Percentiles rank a stretch among this genome's conserved stretches.
phyloP scores from a whole-genome alignment of 1,284 basidiomycete species.

The Naganishia liquefaciens region DNA sequence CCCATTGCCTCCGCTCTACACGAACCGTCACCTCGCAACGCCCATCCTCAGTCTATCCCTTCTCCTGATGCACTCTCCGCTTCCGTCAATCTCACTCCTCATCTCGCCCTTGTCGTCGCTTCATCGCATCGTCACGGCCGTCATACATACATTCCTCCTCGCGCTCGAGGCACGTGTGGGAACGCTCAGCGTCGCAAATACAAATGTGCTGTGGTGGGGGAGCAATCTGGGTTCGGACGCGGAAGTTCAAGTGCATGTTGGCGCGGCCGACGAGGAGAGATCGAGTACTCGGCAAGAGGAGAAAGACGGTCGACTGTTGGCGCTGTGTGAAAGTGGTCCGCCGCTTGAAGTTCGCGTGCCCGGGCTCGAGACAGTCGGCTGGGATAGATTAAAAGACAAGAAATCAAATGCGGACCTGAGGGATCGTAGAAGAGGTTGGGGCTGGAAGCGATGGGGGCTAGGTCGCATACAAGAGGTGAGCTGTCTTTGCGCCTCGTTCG shows the following conservation, averaged over 20 bases:
- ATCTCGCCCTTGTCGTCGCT: conserved; percentile 55
- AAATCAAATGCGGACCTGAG: conserved; percentile 40
- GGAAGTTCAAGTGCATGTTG: conserved; percentile 30
- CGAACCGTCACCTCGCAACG: conserved; percentile 46
- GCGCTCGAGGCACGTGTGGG: conserved; percentile 45
- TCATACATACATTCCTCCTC: conserved; percentile 53
- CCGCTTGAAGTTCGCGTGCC: conserved; percentile 56
- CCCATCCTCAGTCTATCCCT: conserved; percentile 42
- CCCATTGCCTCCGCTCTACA: conserved; percentile 35
- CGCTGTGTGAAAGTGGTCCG: conserved; percentile 58
- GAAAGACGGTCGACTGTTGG: conserved; percentile 54
- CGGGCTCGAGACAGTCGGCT: conserved; percentile 56
- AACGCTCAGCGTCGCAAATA: conserved; percentile 57
- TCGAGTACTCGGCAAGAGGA: neutral
- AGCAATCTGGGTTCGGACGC: conserved; percentile 41
- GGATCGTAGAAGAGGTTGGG: conserved; percentile 36
- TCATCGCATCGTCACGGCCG: conserved; percentile 49
- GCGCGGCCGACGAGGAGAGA: neutral
- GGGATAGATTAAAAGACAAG: conserved; percentile 47
- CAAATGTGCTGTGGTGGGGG: conserved; percentile 54
- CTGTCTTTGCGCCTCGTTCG: neutral
- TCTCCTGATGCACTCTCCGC: conserved; percentile 47
- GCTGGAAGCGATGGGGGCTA: conserved; percentile 42
- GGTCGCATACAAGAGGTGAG: conserved; percentile 45
- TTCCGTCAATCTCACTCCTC: conserved; percentile 58